Evolutionary conservation across 805 yeast species (phyloP), one percentile per base, ranked within the genome.

Genomic region (Komagataella ulmi): DNA sequence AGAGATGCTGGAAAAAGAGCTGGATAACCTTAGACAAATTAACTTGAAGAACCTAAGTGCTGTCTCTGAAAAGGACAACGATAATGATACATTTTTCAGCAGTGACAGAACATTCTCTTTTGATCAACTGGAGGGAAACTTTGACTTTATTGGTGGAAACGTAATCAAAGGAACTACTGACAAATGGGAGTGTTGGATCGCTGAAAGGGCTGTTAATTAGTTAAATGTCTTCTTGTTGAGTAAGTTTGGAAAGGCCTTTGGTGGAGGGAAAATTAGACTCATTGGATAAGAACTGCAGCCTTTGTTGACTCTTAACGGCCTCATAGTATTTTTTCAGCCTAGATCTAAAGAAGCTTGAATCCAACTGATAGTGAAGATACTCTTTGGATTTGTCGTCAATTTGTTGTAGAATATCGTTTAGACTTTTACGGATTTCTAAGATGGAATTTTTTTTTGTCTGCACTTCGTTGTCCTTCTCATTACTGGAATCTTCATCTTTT

Each of bases 161-260:
- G 85, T 85, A 2, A 66, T 72, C 60, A 79, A 79, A 57, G 67
- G 69, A 14, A 76, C 82, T 36, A 66, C 76, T 44, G 75, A 68
- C 3, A 67, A 68, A 17, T 85, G 96, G 88, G 78, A 75, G 56
- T 74, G 81, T 56, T 90, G 96, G 96, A 71, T 90, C 40, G 83
- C 80, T 56, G 90, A 83, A 62, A 74, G 77, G 57, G 83, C 83
- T 12, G 85, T 82, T 24, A 85, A 85, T 55, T 71, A 51, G 52
- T 40, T 19, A 30, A 48, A 18, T 12, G 6, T 18, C 10, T 18
- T 44, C 46, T 24, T n/a, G 45, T 10, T 17, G 17, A 45, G 49
- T 54, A 7, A 54, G 57, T 36, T 47, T 47, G 7, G 58, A 54
- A 10, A 56, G 48, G 44, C 50, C 46, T 10, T 47, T 18, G 7